Conservation (phyloP, 2,329 filamentous ascomycete species). For the Penicillium digitatum region DNA sequence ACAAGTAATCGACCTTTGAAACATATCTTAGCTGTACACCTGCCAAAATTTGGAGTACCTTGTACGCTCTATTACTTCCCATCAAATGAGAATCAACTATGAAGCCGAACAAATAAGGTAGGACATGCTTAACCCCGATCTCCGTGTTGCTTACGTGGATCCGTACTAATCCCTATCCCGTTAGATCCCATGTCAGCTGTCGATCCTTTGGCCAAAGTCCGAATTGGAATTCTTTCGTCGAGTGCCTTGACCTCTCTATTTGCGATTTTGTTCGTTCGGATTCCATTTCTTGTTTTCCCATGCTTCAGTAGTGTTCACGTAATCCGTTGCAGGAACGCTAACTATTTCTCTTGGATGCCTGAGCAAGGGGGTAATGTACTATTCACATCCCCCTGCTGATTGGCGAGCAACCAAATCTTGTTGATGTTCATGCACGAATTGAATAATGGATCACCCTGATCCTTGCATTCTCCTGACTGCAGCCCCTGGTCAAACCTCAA, state of each 20-base stretch:
- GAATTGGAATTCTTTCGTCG: too few relatives aligned
- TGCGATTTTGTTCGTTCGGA: not conserved
- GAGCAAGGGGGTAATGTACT: conserved; percentile 6
- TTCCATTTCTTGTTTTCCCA: not conserved
- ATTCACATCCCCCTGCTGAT: not conserved
- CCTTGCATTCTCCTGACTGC: conserved; percentile 10
- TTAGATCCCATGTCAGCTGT: conserved; percentile 1
- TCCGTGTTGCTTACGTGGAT: not conserved
- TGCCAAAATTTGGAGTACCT: not conserved
- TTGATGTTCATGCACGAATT: not conserved
- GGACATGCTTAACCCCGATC: conserved; percentile 4
- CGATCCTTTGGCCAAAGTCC: not conserved
- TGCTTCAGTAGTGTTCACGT: not conserved
- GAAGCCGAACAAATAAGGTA: not conserved
- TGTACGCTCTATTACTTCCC: too few relatives aligned
- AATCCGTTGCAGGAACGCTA: not conserved
- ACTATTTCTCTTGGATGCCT: not conserved
- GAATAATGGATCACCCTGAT: not conserved
- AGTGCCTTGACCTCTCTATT: too few relatives aligned
- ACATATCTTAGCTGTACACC: not conserved
- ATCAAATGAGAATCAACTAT: not conserved
- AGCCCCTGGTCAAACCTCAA: not conserved
- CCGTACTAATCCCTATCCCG: not conserved
- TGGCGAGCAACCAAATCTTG: not conserved
- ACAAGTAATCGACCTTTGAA: not conserved